Conservation (phyloP, 495 filamentous ascomycete genomes). For the Hyaloscypha bicolor region DNA sequence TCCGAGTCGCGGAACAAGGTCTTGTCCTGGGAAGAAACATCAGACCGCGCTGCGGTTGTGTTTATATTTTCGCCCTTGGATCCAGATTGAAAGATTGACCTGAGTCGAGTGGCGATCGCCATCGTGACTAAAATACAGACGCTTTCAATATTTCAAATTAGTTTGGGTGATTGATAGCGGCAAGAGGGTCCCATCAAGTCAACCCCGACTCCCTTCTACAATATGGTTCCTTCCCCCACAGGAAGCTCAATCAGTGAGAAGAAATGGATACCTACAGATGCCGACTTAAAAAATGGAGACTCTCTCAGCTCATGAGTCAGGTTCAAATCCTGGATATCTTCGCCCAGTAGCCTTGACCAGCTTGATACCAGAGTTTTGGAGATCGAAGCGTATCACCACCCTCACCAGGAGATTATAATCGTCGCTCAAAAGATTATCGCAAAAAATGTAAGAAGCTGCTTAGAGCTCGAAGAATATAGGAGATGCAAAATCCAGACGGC, state of each 20-base stretch:
- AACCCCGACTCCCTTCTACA: too few species aligned
- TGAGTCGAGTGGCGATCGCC: not conserved
- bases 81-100: slow-evolving; percentile 1
- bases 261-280: too few species aligned
- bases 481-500: not conserved
- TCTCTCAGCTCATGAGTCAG: not conserved
- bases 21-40: not conserved
- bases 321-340: not conserved
- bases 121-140: not conserved
- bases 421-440: not conserved
- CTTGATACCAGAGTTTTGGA: not conserved
- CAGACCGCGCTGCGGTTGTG: not conserved
- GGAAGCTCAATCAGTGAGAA: too few species aligned
- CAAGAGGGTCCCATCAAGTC: too few species aligned
- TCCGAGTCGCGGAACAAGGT: not conserved
- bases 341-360: not conserved
- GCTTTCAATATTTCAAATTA: not conserved
- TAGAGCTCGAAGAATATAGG: not conserved
- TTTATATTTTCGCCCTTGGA: not conserved
- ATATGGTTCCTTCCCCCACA: too few species aligned
- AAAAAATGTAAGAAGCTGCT: not conserved
- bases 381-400: not conserved
- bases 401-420: not conserved
- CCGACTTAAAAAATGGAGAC: not conserved
- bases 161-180: not conserved